phyloP scores from a whole-genome alignment of 805 yeast species.

The Lipomyces sp. region DNA sequence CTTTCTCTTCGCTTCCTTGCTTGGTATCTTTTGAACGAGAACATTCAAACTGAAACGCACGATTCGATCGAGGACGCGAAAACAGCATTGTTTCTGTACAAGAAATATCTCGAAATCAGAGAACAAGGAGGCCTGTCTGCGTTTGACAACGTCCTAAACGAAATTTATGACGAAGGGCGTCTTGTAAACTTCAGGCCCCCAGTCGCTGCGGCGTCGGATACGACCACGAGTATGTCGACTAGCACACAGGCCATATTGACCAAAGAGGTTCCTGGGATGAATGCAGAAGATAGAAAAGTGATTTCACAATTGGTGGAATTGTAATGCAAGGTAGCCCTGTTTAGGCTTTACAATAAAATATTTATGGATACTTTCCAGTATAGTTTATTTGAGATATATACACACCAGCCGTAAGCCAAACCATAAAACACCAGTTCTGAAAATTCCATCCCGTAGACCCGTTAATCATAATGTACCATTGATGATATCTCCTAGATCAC shows the following conservation, averaged over 20 bases:
- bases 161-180: conserved; percentile 59
- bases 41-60: conserved; percentile 91
- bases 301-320: conserved; percentile 16
- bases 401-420: background rate
- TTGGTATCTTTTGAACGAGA: conserved; percentile 70
- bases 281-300: conserved; percentile 5
- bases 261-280: conserved; percentile 9
- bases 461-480: background rate
- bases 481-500: background rate
- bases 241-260: conserved; percentile 4
- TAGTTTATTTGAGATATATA: background rate
- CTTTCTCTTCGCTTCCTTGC: conserved; percentile 85
- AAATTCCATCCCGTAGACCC: background rate
- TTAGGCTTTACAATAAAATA: background rate
- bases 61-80: conserved; percentile 96
- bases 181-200: conserved; percentile 48
- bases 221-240: conserved; percentile 11
- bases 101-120: conserved; percentile 67
- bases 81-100: conserved; percentile 79
- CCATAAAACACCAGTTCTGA: background rate
- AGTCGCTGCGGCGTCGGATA: conserved; percentile 34
- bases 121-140: conserved; percentile 52
- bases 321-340: conserved; percentile 2
- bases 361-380: background rate
- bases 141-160: conserved; percentile 65